phyloP scores from a whole-genome alignment of 2,329 filamentous ascomycete species.

The Fusarium lateritium region DNA sequence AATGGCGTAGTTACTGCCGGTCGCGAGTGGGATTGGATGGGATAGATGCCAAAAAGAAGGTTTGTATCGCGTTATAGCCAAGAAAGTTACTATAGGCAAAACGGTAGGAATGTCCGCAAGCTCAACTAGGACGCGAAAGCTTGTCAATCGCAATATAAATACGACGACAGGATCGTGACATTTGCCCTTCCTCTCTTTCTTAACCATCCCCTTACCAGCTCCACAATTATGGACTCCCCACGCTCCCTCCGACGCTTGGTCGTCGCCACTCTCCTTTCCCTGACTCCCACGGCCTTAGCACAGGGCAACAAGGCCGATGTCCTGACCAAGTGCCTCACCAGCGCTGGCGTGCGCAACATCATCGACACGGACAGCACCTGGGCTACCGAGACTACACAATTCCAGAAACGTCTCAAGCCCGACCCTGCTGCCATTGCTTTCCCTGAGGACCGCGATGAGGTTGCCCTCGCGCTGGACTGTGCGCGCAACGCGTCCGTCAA shows the following conservation, averaged over 20 bases:
- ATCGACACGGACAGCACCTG: constrained; percentile 40
- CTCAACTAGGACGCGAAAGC: not conserved
- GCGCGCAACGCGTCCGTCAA: constrained; percentile 44
- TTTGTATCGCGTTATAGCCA: not conserved
- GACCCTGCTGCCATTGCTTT: constrained; percentile 45
- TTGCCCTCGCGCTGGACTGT: constrained; percentile 44
- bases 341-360: constrained; percentile 39
- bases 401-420: constrained; percentile 43
- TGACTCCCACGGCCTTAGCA: constrained; percentile 2
- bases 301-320: constrained; percentile 18
- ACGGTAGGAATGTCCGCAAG: too few relatives aligned
- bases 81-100: not conserved
- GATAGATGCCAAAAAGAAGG: not conserved
- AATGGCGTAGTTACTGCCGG: too few relatives aligned
- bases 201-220: not conserved
- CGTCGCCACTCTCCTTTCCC: constrained; percentile 11
- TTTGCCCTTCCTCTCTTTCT: accelerated
- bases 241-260: constrained; percentile 18
- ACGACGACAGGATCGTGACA: not conserved
- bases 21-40: not conserved
- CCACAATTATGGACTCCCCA: constrained; percentile 7
- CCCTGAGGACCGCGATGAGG: constrained; percentile 36
- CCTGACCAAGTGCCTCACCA: constrained; percentile 32
- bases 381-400: constrained; percentile 32
- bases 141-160: constrained; percentile 8